Evolutionary conservation across 768 basidiomycete genomes (phyloP), one percentile per base, ranked within the genome.

Genomic region (Xerocomus brunneocitrinus): DNA sequence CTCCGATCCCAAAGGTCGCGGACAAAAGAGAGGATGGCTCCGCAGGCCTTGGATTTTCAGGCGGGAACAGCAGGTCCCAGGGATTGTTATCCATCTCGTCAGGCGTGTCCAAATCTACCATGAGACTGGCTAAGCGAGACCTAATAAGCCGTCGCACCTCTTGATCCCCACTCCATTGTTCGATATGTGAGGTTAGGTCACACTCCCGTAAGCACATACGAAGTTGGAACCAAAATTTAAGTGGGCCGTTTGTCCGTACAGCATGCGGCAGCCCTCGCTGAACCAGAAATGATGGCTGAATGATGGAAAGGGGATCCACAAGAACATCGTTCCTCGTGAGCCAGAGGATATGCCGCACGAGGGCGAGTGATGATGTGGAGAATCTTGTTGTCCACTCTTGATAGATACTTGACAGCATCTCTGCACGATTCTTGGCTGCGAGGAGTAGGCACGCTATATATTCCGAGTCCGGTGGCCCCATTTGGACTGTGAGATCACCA

Each of bases 261-360:
- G 75, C 65, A 43, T 86, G 79, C 8, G 89, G 86, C 8, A 76
- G 68, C 5, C 91, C 91, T 42, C 76, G 80, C 63, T 90, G 90
- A 25, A 94, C 81, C 32, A 95, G 77, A 63, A 82, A 91, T 3
- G 91, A 92, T 6, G 90, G 88, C 45, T 92, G 89, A 30, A 84
- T 89, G 31, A 88, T 82, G 22, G 91, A 92, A 13, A 91, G 74
- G 8, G 89, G 87, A 63, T 93, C 89, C 7, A 89, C 74, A 28
- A 82, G 69, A 3, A 80, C 64, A 24, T 75, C 70, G 30, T 78
- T 70, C 28, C 72, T 70, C n/a, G 84, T 82, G 48, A 71, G 71
- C 53, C 70, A 64, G 47, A 89, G 72, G 46, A 87, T 75, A 40
- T 72, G 69, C 46, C 72, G 70, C 22, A 85, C 69, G 19, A 79